Evolutionary conservation across 2,329 filamentous ascomycete species (phyloP).

Genomic region (Penicillium sp.): DNA sequence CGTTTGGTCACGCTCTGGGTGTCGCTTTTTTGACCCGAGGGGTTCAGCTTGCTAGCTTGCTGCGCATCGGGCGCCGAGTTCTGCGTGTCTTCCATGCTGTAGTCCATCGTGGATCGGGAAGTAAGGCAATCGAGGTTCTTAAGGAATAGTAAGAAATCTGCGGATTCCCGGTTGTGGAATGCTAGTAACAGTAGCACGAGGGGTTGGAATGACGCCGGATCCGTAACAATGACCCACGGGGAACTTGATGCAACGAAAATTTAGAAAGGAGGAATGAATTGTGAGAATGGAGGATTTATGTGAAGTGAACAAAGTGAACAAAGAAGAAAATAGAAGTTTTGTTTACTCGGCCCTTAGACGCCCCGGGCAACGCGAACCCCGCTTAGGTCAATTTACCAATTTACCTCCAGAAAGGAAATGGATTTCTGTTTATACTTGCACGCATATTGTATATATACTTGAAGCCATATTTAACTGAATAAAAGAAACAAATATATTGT

Average conservation of each 20-base stretch:
- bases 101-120: conserved; percentile 48
- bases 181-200: background rate
- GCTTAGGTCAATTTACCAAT: background rate
- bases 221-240: background rate
- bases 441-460: background rate
- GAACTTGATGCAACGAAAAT: background rate
- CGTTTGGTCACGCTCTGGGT: conserved; percentile 75
- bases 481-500: background rate
- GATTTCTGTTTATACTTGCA: background rate
- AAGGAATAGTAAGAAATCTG: background rate
- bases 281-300: background rate
- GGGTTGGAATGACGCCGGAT: conserved; percentile 10
- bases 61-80: conserved; percentile 64
- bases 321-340: conserved; percentile 4
- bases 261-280: background rate
- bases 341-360: conserved; percentile 5
- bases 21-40: conserved; percentile 58
- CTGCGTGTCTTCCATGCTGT: conserved; percentile 61
- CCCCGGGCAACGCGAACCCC: conserved; percentile 9
- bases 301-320: background rate
- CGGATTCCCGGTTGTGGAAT: conserved; percentile 2
- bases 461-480: too few species aligned
- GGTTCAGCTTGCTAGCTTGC: conserved; percentile 60
- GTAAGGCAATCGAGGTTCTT: background rate
- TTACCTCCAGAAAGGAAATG: background rate